Percentiles rank a stretch among this genome's conserved stretches.
phyloP scores from a whole-genome alignment of 1,139 yeast species.

The Debaryomyces psychrophilus region DNA sequence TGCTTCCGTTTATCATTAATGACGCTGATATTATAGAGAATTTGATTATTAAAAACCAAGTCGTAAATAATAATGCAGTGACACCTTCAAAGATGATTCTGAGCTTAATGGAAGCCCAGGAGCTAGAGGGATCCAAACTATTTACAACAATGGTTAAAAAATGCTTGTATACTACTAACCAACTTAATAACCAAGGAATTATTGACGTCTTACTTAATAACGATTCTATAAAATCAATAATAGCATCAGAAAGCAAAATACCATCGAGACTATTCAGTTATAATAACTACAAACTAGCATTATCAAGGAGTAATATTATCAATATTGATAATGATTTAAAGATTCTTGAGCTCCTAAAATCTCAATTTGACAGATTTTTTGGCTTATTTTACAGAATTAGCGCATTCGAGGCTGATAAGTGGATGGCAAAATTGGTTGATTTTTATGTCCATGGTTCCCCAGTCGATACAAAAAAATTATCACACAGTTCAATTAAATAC shows the following conservation, averaged over 20 bases:
- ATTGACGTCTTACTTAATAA: conserved; percentile 12
- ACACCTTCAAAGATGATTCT: conserved; percentile 14
- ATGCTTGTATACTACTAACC: conserved; percentile 11
- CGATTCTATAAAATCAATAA: conserved; percentile 17
- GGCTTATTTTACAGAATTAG: conserved; percentile 15
- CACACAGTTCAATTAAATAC: conserved; percentile 6
- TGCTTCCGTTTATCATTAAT: conserved; percentile 20
- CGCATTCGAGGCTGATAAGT: conserved; percentile 12
- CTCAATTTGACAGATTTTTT: conserved; percentile 18
- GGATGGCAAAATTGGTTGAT: conserved; percentile 16
- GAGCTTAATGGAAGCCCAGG: conserved; percentile 18
- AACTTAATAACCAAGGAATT: conserved; percentile 11
- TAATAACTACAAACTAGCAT: conserved; percentile 12
- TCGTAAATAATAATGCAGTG: background rate
- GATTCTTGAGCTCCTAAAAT: conserved; percentile 11
- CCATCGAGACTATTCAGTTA: conserved; percentile 15
- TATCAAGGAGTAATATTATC: conserved; percentile 10
- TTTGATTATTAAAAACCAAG: conserved; percentile 14
- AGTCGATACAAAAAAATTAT: conserved; percentile 2
- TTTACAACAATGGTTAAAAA: conserved; percentile 19
- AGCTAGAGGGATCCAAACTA: conserved; percentile 21
- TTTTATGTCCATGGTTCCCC: conserved; percentile 10
- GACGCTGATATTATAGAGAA: conserved; percentile 13
- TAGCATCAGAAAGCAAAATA: conserved; percentile 16
- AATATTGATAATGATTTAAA: conserved; percentile 7